Evolutionary conservation across 2,329 filamentous ascomycete species (phyloP).

Genomic region (Fusarium sulawesiense): DNA sequence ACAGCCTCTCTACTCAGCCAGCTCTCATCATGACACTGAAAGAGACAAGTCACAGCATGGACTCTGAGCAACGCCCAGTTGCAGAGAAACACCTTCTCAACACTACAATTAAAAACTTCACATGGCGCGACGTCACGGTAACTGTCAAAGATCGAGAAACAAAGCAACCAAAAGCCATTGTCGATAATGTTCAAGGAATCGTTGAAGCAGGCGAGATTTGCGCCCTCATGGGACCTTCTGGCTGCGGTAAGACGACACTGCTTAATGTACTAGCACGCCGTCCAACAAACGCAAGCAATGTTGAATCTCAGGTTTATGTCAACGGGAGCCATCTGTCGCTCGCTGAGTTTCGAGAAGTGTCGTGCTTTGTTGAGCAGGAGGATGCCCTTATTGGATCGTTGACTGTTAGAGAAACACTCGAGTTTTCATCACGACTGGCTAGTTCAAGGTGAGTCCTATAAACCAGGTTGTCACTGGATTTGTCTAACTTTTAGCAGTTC

Average conservation of each 20-base stretch:
- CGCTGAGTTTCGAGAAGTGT: constrained; percentile 71
- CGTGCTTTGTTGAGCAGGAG: constrained; percentile 87
- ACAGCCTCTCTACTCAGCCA: neutral
- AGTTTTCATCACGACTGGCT: constrained; percentile 79
- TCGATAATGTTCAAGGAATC: constrained; percentile 71
- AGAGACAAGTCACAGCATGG: constrained; percentile 30
- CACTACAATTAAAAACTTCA: constrained; percentile 70
- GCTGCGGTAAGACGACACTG: constrained; percentile 84
- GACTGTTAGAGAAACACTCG: constrained; percentile 82
- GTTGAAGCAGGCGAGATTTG: constrained; percentile 78
- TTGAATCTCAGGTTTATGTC: constrained; percentile 59
- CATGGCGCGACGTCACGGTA: constrained; percentile 75
- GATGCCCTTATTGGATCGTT: constrained; percentile 85
- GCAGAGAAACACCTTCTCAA: constrained; percentile 68
- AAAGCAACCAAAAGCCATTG: constrained; percentile 70
- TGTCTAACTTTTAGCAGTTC: constrained; percentile 41
- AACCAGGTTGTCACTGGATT: neutral
- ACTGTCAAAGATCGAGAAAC: constrained; percentile 78
- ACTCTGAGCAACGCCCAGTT: constrained; percentile 42
- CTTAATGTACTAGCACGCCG: constrained; percentile 79
- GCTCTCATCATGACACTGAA: constrained; percentile 8
- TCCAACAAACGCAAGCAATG: constrained; percentile 56
- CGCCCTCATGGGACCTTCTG: constrained; percentile 82
- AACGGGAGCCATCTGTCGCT: constrained; percentile 70
- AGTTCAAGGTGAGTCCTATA: constrained; percentile 60